A percentile compares a stretch with the other conserved stretches of the same genome.
phyloP scores from a whole-genome alignment of 306 rosid genomes.

The Canavalia ensiformis region DNA sequence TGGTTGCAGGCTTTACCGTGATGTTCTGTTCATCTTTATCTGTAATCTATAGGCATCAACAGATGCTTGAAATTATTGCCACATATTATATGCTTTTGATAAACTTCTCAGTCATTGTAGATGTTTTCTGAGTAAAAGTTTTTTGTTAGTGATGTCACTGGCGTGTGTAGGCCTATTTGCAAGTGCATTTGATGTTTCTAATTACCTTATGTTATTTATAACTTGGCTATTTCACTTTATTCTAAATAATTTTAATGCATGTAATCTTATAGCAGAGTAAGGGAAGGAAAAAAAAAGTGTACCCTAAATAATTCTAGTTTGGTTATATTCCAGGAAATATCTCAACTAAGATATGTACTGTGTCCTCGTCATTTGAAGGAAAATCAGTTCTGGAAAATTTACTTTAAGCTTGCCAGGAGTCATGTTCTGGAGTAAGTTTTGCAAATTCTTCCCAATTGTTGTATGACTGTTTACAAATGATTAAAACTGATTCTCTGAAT shows the following conservation, averaged over 20 bases:
- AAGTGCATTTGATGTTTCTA: background rate
- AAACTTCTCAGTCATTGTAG: background rate
- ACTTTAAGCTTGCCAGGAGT: conserved; percentile 79
- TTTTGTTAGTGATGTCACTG: background rate
- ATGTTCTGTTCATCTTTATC: background rate
- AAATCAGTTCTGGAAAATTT: conserved; percentile 82
- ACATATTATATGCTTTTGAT: background rate
- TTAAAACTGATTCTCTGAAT: background rate
- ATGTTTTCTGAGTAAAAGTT: conserved; percentile 5
- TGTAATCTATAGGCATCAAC: background rate
- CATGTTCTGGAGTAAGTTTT: conserved; percentile 78
- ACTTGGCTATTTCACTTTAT: conserved; percentile 2
- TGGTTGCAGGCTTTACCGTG: conserved; percentile 3
- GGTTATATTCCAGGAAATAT: conserved; percentile 71
- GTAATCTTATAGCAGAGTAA: conserved; percentile 5
- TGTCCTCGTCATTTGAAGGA: conserved; percentile 95
- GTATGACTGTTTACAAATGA: conserved; percentile 11
- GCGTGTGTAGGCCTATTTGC: background rate
- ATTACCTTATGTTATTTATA: background rate
- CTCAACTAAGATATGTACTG: conserved; percentile 78
- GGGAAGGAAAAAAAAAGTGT: conserved; percentile 1
- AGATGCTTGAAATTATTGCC: background rate
- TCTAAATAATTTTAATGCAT: conserved; percentile 16
- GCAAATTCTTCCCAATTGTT: conserved; percentile 22
- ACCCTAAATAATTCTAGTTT: conserved; percentile 26